These are phyloP conservation scores for Aspergillus fijiensis DNA, from an alignment of 2,329 filamentous ascomycete species.

Conservation along the genomic window DNA sequence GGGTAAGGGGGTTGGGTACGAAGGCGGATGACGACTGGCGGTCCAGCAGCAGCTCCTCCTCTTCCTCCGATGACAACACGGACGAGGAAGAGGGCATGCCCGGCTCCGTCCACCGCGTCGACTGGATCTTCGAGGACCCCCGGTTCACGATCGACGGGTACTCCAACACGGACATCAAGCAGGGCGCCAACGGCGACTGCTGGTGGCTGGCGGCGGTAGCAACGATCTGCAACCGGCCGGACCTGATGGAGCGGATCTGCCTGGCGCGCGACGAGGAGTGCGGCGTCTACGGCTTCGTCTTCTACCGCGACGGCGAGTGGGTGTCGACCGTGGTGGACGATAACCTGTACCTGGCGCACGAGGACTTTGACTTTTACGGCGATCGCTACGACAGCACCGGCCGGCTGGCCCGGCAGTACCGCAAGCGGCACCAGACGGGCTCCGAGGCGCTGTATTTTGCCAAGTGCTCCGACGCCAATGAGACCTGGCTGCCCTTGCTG, in stretches of 20 bases:
- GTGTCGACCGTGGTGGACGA: not conserved
- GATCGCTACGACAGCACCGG: not conserved
- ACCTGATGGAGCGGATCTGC: not conserved
- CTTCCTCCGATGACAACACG: not conserved
- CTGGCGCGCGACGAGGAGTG: not conserved
- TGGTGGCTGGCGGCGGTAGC: not conserved
- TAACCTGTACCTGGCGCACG: not conserved
- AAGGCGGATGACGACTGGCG: not conserved
- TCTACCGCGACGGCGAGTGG: not conserved
- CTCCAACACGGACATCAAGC: not conserved
- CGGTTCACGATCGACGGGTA: not conserved
- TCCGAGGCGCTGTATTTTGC: constrained; percentile 60
- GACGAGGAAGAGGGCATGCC: not conserved
- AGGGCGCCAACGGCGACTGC: constrained; percentile 1
- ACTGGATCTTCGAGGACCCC: not conserved
- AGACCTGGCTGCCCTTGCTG: constrained; percentile 77
- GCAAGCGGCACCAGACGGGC: not conserved
- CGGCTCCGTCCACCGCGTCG: not conserved
- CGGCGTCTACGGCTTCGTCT: not conserved
- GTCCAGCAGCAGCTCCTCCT: not conserved
- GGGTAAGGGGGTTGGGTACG: not conserved
- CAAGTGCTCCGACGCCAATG: constrained; percentile 71
- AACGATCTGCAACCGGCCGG: not conserved
- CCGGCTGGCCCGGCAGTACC: not conserved
- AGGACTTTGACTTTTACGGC: not conserved